These are phyloP conservation scores for Rosa persica DNA, from an alignment of 306 rosid genomes.

Conservation along the genomic window DNA sequence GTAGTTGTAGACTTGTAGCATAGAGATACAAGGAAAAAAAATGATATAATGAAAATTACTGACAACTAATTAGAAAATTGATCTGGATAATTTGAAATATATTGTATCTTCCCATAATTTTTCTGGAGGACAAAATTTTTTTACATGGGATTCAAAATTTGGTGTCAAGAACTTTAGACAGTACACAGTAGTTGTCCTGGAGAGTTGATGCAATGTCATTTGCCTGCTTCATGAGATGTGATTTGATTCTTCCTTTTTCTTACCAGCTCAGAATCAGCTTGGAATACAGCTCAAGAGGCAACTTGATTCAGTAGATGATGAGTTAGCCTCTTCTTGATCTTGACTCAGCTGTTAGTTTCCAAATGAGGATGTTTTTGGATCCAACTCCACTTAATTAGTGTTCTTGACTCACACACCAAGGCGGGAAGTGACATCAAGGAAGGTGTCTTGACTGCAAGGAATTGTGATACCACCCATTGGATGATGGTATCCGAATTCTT, in stretches of 20 bases:
- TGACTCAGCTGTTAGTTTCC: not conserved
- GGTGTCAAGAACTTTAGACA: not conserved
- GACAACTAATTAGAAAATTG: not conserved
- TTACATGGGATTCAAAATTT: not conserved
- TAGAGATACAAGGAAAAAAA: not conserved
- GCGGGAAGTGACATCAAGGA: not conserved
- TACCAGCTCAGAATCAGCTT: not conserved
- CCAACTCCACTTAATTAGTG: not conserved
- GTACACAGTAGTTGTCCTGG: not conserved
- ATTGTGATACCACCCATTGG: not conserved
- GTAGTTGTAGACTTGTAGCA: not conserved
- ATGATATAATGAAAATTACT: not conserved
- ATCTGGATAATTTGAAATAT: not conserved
- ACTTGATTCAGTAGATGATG: not conserved
- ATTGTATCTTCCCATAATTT: not conserved
- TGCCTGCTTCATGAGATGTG: not conserved
- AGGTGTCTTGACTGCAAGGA: not conserved
- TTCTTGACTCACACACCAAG: not conserved
- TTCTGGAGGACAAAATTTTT: not conserved
- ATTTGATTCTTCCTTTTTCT: not conserved
- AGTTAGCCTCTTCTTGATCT: not conserved
- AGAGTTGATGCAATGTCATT: not conserved
- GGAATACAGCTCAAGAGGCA: not conserved
- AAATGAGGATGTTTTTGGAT: not conserved
- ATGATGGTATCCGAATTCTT: not conserved